Conservation (phyloP, 257 asterid species). For the Solanum pinnatisectum region DNA sequence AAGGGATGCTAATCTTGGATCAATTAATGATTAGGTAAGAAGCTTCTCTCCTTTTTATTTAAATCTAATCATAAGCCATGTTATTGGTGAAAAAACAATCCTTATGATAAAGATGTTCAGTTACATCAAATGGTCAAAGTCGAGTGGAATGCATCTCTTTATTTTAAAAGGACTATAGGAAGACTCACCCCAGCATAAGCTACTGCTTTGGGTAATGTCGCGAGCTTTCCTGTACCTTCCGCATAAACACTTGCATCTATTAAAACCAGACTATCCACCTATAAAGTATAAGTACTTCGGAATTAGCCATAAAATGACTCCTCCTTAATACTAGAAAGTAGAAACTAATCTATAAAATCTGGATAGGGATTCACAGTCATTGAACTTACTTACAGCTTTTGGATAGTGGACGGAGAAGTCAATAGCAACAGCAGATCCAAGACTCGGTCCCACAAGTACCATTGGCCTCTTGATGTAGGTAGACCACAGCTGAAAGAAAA, state of each 20-base stretch:
- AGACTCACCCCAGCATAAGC: conserved; percentile 82
- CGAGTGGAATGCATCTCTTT: neutral
- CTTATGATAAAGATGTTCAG: neutral
- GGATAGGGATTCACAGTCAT: neutral
- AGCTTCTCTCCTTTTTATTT: neutral
- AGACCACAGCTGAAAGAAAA: conserved; percentile 55
- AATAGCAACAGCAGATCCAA: conserved; percentile 88
- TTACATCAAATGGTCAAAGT: neutral
- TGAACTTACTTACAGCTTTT: conserved; percentile 50
- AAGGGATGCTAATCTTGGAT: neutral
- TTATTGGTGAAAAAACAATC: neutral
- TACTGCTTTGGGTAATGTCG: conserved; percentile 54
- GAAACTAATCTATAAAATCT: neutral
- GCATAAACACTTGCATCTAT: conserved; percentile 91
- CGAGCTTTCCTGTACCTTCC: conserved; percentile 85
- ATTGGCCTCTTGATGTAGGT: conserved; percentile 63
- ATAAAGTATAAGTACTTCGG: conserved; percentile 5
- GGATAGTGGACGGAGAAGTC: conserved; percentile 68
- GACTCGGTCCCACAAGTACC: conserved; percentile 93
- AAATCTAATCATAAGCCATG: neutral
- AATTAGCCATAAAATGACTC: neutral
- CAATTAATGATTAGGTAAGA: neutral
- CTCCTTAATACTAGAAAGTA: neutral
- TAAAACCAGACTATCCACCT: conserved; percentile 85
- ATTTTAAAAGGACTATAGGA: neutral